phyloP scores from a whole-genome alignment of 192 early-diverging fungal species.

The Lobosporangium transversale region DNA sequence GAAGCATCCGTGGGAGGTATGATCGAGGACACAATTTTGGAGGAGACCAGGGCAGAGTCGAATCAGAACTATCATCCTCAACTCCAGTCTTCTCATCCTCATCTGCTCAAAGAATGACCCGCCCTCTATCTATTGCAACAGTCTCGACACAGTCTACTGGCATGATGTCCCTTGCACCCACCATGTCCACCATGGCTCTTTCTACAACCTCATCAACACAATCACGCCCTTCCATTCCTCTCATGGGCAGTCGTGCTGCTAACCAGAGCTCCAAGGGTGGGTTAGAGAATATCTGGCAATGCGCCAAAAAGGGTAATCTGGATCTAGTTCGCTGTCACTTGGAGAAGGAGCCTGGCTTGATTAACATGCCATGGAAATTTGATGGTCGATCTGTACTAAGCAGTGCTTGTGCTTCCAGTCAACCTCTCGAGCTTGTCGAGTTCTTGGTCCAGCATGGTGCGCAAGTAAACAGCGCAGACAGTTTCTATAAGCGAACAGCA shows the following conservation, averaged over 20 bases:
- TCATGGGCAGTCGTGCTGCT: constrained; percentile 1
- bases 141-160: constrained; percentile 36
- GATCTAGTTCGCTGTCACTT: constrained; percentile 24
- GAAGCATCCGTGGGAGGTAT: constrained; percentile 22
- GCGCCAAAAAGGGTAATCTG: constrained; percentile 48
- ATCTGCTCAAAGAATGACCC: not conserved
- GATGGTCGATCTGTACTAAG: constrained; percentile 47
- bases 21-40: constrained; percentile 18
- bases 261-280: constrained; percentile 17
- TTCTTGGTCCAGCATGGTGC: constrained; percentile 42
- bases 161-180: constrained; percentile 41
- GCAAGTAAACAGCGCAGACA: constrained; percentile 40
- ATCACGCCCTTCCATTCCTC: constrained; percentile 3
- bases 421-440: constrained; percentile 45
- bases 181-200: constrained; percentile 43
- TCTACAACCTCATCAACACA: constrained; percentile 35
- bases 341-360: constrained; percentile 25
- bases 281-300: constrained; percentile 44
- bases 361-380: constrained; percentile 46
- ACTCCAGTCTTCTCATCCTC: too few species aligned
- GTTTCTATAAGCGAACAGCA: constrained; percentile 46
- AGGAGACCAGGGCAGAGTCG: constrained; percentile 6
- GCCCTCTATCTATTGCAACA: constrained; percentile 33
- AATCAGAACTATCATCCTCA: too few species aligned
- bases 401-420: constrained; percentile 45